A percentile compares a stretch with the other conserved stretches of the same genome.
phyloP scores from a whole-genome alignment of 257 asterid genomes.

The Nemophila menziesii region DNA sequence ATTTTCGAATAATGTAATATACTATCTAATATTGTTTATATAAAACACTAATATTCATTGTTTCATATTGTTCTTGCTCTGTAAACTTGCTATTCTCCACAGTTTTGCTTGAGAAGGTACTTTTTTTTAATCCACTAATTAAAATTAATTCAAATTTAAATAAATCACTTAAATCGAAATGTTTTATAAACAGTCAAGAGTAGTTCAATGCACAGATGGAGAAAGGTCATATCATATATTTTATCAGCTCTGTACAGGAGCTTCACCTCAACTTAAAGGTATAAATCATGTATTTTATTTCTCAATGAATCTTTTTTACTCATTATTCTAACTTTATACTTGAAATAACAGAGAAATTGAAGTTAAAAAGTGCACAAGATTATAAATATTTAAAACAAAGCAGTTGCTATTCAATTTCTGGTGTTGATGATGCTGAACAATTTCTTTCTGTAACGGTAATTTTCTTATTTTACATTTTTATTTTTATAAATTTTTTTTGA shows the following conservation, averaged over 20 bases:
- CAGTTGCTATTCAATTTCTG: constrained; percentile 61
- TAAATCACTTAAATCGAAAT: constrained; percentile 16
- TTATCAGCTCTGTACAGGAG: constrained; percentile 97
- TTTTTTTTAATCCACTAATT: constrained; percentile 9
- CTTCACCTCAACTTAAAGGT: constrained; percentile 86
- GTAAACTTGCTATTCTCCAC: constrained; percentile 17
- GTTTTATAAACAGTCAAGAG: constrained; percentile 75
- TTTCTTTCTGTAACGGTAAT: constrained; percentile 63
- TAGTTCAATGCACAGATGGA: constrained; percentile 85
- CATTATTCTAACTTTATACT: background rate
- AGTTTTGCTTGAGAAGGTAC: constrained; percentile 99
- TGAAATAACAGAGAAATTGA: constrained; percentile 57
- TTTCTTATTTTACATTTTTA: constrained; percentile 1
- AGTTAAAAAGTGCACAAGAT: constrained; percentile 57
- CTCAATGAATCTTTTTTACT: constrained; percentile 2
- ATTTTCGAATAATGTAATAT: constrained; percentile 9
- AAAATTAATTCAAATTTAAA: constrained; percentile 10
- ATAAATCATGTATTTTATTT: constrained; percentile 5
- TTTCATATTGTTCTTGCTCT: constrained; percentile 20
- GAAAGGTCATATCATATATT: constrained; percentile 99
- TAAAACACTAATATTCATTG: constrained; percentile 21
- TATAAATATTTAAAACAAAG: constrained; percentile 81
- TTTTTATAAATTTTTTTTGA: background rate
- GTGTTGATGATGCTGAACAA: constrained; percentile 94
- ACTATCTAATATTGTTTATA: constrained; percentile 6